Base-by-base conservation (phyloP, 192 early-diverging fungal genomes). In the Pecoramyces ruminantium region DNA sequence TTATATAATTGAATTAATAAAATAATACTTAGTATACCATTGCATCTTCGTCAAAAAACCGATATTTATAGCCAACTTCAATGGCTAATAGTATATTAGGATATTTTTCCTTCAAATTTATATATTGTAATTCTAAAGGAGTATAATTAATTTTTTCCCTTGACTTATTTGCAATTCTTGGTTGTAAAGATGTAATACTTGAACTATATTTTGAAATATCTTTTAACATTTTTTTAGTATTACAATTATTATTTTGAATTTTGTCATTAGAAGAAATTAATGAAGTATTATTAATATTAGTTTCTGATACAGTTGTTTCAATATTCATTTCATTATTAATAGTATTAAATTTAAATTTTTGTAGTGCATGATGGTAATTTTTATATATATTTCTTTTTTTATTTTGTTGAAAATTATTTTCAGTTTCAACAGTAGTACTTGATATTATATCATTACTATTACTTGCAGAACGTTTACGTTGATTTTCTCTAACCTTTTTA, bases 61-160 rank as follows among this genome's bases (percentile, higher is more conserved):
- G 87, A 85, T 87, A 97, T 86, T 95, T 95, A 89, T 97, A 96
- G n/a, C 96, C 96, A 16, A 97, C 96, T 83, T 97, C 96, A 8
- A 97, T 91, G 1, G 92, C 89, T 40, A 97, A 88, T 25, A 97
- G 80, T 30, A 89, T 88, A 81, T 91, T 92, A 2, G 93, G 92
- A 83, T 96, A 84, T 78, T 88, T 81, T 21, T 84, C 83, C 83
- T 94, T 95, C 30, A 95, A 86, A 16, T 93, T 92, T 27, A 94
- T 84, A 79, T 92, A 92, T 82, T 97, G 96, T 28, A 86, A 80
- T 83, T 97, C 96, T 29, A 97, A 86, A 21, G 96, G 95, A 17
- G 95, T 97, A 83, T 92, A 93, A 39, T 87, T 88, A 25, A 81
- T 83, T 77, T 84, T 85, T 6, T 38, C 38, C n/a, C 30, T 8